A percentile compares a stretch with the other conserved stretches of the same genome.
Evolutionary conservation across 768 basidiomycete species (phyloP).

Genomic region (Psilocybe subaeruginosa): DNA sequence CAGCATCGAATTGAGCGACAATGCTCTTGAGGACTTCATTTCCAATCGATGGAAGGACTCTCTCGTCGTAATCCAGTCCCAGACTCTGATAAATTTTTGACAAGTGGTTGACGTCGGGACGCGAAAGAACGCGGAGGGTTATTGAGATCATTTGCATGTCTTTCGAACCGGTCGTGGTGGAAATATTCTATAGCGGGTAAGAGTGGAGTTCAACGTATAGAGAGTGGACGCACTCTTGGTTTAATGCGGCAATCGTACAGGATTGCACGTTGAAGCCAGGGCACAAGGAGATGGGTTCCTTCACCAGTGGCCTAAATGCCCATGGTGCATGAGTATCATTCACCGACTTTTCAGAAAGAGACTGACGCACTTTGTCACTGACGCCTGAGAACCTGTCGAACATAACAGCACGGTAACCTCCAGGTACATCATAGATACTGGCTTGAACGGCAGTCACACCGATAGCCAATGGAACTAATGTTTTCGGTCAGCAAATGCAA

Average conservation of each 20-base stretch:
- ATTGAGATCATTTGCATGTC: conserved; percentile 99
- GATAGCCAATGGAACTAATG: conserved; percentile 51
- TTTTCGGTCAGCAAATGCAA: not conserved
- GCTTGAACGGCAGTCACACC: conserved; percentile 48
- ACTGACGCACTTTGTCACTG: conserved; percentile 62
- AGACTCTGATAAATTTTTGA: conserved; percentile 94
- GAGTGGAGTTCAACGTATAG: not conserved
- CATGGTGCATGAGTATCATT: not conserved
- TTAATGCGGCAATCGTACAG: conserved; percentile 98
- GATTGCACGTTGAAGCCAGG: conserved; percentile 95
- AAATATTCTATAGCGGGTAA: conserved; percentile 76
- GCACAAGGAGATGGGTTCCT: conserved; percentile 95
- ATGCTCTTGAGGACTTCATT: conserved; percentile 98
- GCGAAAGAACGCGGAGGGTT: conserved; percentile 92
- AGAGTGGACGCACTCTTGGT: conserved; percentile 67
- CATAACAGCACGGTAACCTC: conserved; percentile 95
- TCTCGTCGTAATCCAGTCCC: conserved; percentile 96
- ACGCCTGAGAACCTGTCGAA: conserved; percentile 97
- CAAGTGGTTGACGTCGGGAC: conserved; percentile 88
- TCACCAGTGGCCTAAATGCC: conserved; percentile 75
- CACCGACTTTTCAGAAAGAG: not conserved
- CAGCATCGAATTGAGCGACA: conserved; percentile 97
- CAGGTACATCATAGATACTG: conserved; percentile 76
- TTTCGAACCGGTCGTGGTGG: conserved; percentile 98
- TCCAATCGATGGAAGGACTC: conserved; percentile 95